These are phyloP conservation scores for Malassezia cuniculi DNA, from an alignment of 1,284 basidiomycete genomes.

Conservation along the genomic window DNA sequence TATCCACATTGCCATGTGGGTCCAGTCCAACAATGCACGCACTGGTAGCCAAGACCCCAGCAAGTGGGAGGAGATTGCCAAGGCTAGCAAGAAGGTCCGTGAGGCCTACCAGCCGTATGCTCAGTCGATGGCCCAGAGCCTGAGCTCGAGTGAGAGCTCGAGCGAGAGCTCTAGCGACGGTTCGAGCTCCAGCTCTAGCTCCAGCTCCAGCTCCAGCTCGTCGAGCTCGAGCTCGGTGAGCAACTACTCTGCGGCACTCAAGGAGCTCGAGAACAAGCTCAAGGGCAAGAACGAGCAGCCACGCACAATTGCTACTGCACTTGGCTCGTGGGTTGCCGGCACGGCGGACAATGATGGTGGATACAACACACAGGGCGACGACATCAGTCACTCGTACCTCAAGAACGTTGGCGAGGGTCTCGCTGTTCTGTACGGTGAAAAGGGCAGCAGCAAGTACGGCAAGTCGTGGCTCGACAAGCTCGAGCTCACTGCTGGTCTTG, in stretches of 20 bases:
- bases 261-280: slow-evolving; percentile 4
- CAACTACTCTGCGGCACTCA: slow-evolving; percentile 2
- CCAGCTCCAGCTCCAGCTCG: neutral
- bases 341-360: slow-evolving; percentile 23
- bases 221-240: slow-evolving; percentile 4
- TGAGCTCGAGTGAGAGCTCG: neutral
- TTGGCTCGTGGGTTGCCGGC: slow-evolving; percentile 43
- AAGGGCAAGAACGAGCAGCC: slow-evolving; percentile 5
- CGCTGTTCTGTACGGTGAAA: slow-evolving; percentile 19
- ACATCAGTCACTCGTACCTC: slow-evolving; percentile 32
- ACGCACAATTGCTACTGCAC: slow-evolving; percentile 18
- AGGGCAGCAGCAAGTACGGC: slow-evolving; percentile 9
- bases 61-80: slow-evolving; percentile 21
- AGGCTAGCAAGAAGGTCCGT: slow-evolving; percentile 12
- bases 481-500: slow-evolving; percentile 26
- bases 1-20: slow-evolving; percentile 38
- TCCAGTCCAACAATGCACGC: slow-evolving; percentile 35
- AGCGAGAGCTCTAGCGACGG: neutral
- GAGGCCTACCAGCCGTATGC: slow-evolving; percentile 2
- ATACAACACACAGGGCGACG: slow-evolving; percentile 29
- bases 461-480: slow-evolving; percentile 23
- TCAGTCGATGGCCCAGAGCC: neutral
- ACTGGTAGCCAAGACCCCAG: slow-evolving; percentile 32
- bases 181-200: neutral
- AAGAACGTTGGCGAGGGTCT: slow-evolving; percentile 23